Percentiles rank a stretch among this genome's conserved stretches.
Evolutionary conservation across 495 filamentous ascomycete genomes (phyloP).

Genomic region (Xylaria cubensis): DNA sequence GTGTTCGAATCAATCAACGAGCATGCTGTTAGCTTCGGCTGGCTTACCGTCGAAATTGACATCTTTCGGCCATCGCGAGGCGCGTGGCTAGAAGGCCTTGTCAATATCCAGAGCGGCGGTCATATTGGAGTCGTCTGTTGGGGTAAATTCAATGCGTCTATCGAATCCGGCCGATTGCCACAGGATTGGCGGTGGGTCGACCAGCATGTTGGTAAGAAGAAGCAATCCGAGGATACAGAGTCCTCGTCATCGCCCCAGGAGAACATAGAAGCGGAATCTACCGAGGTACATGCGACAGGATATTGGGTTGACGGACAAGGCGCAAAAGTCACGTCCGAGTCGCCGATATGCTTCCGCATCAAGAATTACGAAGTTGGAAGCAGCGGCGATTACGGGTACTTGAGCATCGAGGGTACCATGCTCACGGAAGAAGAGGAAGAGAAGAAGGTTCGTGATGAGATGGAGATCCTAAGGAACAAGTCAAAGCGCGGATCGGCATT

Average conservation of each 20-base stretch:
- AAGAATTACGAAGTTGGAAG: constrained; percentile 57
- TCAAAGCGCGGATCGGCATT: constrained; percentile 40
- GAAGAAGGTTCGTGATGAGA: constrained; percentile 44
- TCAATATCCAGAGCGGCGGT: constrained; percentile 56
- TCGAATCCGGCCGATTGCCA: constrained; percentile 54
- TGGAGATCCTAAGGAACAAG: constrained; percentile 44
- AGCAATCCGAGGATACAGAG: constrained; percentile 32
- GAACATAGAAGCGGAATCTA: constrained; percentile 29
- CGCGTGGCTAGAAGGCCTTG: constrained; percentile 55
- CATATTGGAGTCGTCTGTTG: constrained; percentile 59
- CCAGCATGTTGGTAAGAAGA: constrained; percentile 23
- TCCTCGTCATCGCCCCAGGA: constrained; percentile 32
- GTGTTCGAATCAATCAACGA: constrained; percentile 51
- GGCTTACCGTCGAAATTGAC: constrained; percentile 54
- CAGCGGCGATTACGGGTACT: constrained; percentile 56
- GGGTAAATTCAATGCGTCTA: constrained; percentile 58
- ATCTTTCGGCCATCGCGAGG: constrained; percentile 54
- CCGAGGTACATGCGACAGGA: constrained; percentile 56
- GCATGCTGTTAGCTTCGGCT: constrained; percentile 53
- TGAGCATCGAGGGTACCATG: constrained; percentile 57
- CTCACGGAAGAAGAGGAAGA: constrained; percentile 51
- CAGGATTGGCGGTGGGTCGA: constrained; percentile 56
- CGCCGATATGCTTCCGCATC: constrained; percentile 55
- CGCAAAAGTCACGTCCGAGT: constrained; percentile 42
- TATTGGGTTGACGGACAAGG: constrained; percentile 54